These are phyloP conservation scores for Persicaria tinctoria DNA, from an alignment of 148 eudicot species.

Conservation along the genomic window DNA sequence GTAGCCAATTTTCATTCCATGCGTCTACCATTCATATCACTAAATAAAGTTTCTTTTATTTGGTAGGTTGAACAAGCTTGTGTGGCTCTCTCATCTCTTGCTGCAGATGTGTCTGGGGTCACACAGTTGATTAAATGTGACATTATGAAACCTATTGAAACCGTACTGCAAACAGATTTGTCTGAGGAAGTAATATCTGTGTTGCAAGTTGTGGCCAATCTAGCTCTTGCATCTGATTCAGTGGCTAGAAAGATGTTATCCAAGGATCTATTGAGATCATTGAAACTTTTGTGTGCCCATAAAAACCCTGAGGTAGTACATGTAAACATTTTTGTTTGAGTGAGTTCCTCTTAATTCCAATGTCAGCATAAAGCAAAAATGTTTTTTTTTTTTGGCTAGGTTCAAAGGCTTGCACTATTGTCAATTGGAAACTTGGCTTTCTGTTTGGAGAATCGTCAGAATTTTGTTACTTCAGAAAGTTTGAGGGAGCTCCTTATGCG, in stretches of 20 bases:
- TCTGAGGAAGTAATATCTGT: constrained; percentile 75
- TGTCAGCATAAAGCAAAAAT: constrained; percentile 13
- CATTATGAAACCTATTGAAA: constrained; percentile 85
- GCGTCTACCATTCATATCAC: background rate
- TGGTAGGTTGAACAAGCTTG: constrained; percentile 97
- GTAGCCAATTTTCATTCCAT: background rate
- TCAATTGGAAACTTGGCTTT: constrained; percentile 93
- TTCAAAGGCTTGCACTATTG: constrained; percentile 79
- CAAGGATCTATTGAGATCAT: constrained; percentile 77
- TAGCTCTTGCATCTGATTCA: constrained; percentile 82
- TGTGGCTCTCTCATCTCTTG: constrained; percentile 91
- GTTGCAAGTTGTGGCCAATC: constrained; percentile 72
- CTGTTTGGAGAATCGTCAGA: constrained; percentile 77
- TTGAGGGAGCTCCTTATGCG: constrained; percentile 89
- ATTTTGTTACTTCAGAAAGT: constrained; percentile 88
- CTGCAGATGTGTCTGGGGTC: constrained; percentile 75
- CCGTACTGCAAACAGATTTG: constrained; percentile 61
- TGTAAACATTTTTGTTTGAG: background rate
- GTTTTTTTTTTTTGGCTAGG: constrained; percentile 31
- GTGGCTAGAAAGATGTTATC: constrained; percentile 88
- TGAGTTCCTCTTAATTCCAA: constrained; percentile 3
- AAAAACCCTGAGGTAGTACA: constrained; percentile 69
- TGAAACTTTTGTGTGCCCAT: constrained; percentile 79
- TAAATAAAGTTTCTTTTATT: background rate
- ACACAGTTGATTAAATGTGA: constrained; percentile 86